Conservation (phyloP, 352 stramenopile genomes). For the Globisporangium irregulare region DNA sequence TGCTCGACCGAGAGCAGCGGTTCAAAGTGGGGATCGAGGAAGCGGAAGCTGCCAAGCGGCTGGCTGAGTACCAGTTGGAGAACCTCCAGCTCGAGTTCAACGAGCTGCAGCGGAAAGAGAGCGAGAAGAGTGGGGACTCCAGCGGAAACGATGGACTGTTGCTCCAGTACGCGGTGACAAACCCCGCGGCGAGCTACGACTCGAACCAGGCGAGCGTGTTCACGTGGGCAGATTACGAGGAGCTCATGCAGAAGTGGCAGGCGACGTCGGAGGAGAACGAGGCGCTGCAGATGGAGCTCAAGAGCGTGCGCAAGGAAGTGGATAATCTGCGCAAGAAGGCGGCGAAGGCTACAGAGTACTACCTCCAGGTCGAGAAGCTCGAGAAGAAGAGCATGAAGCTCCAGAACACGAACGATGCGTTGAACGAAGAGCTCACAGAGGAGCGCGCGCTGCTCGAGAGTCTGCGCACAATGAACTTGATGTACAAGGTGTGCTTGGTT, state of each 20-base stretch:
- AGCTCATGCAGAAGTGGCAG: conserved; percentile 46
- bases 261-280: conserved; percentile 43
- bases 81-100: conserved; percentile 29
- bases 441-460: conserved; percentile 64
- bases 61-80: conserved; percentile 36
- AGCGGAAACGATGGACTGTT: conserved; percentile 11
- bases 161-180: conserved; percentile 24
- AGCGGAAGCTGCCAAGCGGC: conserved; percentile 23
- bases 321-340: conserved; percentile 44
- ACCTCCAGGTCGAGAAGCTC: conserved; percentile 44
- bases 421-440: conserved; percentile 64
- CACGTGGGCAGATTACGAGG: conserved; percentile 51
- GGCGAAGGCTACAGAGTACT: conserved; percentile 33
- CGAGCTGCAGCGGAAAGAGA: conserved; percentile 16
- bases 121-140: conserved; percentile 14
- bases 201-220: conserved; percentile 55
- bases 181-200: conserved; percentile 54
- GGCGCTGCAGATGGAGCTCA: conserved; percentile 35
- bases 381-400: conserved; percentile 60
- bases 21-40: conserved; percentile 36
- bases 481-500: conserved; percentile 45
- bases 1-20: conserved; percentile 50
- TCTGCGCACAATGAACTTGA: conserved; percentile 56
- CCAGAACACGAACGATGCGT: conserved; percentile 46
- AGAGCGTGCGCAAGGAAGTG: conserved; percentile 58